These are phyloP conservation scores for Sugiyamaella novakii DNA, from an alignment of 1,139 yeast species.

Conservation along the genomic window DNA sequence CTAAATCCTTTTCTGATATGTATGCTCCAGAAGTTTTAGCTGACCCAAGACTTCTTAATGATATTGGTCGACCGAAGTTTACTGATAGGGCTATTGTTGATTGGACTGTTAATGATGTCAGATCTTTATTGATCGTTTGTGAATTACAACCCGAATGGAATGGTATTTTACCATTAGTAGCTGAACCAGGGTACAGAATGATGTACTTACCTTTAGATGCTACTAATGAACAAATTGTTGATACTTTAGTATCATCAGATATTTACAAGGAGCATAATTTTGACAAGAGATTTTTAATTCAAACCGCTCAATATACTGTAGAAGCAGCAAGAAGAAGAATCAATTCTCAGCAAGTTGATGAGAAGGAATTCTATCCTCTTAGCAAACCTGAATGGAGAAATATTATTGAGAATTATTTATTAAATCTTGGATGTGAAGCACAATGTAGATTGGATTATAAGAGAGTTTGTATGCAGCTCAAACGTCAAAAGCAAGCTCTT, in stretches of 20 bases:
- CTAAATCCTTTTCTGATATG: conserved; percentile 53
- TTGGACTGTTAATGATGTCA: conserved; percentile 67
- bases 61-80: conserved; percentile 61
- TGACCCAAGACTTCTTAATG: conserved; percentile 44
- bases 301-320: conserved; percentile 63
- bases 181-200: conserved; percentile 46
- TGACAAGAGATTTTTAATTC: conserved; percentile 53
- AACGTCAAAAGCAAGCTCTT: conserved; percentile 44
- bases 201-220: conserved; percentile 54
- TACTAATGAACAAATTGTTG: conserved; percentile 51
- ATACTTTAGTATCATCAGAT: conserved; percentile 55
- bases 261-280: conserved; percentile 60
- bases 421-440: conserved; percentile 67
- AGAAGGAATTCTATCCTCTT: conserved; percentile 23
- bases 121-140: conserved; percentile 59
- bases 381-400: conserved; percentile 65
- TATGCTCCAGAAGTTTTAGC: conserved; percentile 52
- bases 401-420: conserved; percentile 62
- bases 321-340: conserved; percentile 54
- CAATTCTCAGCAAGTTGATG: not conserved
- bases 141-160: conserved; percentile 56
- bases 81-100: conserved; percentile 61
- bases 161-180: conserved; percentile 51
- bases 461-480: conserved; percentile 46
- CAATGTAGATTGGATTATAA: conserved; percentile 65